Conservation (phyloP, 2,329 filamentous ascomycete species). For the Colletotrichum chrysophilum region DNA sequence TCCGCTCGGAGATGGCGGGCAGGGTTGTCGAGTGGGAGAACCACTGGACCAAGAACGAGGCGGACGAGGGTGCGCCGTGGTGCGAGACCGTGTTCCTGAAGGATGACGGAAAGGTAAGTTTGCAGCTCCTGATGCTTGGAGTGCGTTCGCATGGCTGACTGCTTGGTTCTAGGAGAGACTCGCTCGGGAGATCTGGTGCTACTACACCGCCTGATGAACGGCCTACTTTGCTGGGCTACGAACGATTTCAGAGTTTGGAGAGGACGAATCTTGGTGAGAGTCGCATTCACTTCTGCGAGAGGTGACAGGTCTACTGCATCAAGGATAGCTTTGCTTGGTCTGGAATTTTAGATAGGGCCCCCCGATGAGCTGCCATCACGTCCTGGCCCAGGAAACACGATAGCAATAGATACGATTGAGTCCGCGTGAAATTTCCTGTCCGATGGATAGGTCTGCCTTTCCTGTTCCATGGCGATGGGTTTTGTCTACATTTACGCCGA, state of each 20-base stretch:
- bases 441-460: background rate
- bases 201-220: background rate
- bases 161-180: background rate
- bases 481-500: background rate
- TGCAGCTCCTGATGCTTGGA: fast-evolving
- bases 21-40: background rate
- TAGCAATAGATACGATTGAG: background rate
- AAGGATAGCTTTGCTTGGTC: background rate
- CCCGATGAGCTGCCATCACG: background rate
- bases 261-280: background rate
- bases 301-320: background rate
- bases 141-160: background rate
- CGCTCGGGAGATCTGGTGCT: background rate
- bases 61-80: background rate
- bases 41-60: background rate
- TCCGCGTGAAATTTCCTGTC: fast-evolving
- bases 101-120: background rate
- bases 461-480: background rate
- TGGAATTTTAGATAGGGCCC: background rate
- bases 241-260: background rate
- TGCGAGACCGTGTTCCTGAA: background rate
- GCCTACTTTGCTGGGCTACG: fast-evolving
- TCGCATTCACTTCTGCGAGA: background rate
- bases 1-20: background rate
- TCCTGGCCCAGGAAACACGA: background rate